Evolutionary conservation across 176 grass and related monocot genomes (phyloP).

Genomic region (Oryza glaberrima): DNA sequence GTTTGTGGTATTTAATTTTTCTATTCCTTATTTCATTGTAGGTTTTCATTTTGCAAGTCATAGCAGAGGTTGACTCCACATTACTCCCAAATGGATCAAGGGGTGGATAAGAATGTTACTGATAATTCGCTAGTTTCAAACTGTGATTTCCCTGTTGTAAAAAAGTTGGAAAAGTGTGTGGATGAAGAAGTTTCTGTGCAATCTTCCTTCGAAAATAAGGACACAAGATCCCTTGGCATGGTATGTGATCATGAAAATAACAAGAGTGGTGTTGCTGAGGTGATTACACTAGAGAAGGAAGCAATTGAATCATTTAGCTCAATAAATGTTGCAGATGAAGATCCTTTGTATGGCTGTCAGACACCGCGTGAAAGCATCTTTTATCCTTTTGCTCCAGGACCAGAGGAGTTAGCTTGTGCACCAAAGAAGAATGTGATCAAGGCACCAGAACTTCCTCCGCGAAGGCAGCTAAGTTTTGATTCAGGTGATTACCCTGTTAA

Average conservation of each 20-base stretch:
- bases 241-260: slow-evolving; percentile 28
- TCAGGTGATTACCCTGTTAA: slow-evolving; percentile 33
- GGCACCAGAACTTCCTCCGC: slow-evolving; percentile 33
- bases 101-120: background rate
- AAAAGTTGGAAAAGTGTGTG: slow-evolving; percentile 27
- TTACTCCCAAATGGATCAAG: background rate
- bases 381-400: slow-evolving; percentile 72
- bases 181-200: background rate
- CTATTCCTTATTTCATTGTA: background rate
- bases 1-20: slow-evolving; percentile 6
- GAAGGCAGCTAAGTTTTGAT: slow-evolving; percentile 60
- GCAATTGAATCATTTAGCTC: slow-evolving; percentile 36
- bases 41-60: slow-evolving; percentile 28
- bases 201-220: slow-evolving; percentile 37
- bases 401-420: slow-evolving; percentile 48
- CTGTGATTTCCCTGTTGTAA: slow-evolving; percentile 19
- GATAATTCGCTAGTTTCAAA: slow-evolving; percentile 13
- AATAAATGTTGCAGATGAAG: slow-evolving; percentile 25
- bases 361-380: slow-evolving; percentile 69
- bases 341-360: slow-evolving; percentile 24
- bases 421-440: slow-evolving; percentile 59
- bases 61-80: background rate
- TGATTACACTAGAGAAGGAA: slow-evolving; percentile 14
- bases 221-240: slow-evolving; percentile 13
- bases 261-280: slow-evolving; percentile 21